These are phyloP conservation scores for Vinca major DNA, from an alignment of 305 asterid species.

Conservation along the genomic window DNA sequence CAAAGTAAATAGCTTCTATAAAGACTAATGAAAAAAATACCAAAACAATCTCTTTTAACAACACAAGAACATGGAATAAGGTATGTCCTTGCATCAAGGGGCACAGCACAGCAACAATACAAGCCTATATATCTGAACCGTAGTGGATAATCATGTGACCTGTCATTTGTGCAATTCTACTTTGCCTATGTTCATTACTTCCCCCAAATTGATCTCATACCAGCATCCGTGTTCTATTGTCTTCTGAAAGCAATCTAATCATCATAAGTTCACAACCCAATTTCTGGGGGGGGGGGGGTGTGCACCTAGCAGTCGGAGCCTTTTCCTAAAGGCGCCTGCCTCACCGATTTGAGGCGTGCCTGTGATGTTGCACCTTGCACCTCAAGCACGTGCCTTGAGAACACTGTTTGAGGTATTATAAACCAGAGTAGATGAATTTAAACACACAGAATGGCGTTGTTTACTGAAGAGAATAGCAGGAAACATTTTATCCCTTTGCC, in stretches of 20 bases:
- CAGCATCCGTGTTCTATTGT: neutral
- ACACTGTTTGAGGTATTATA: neutral
- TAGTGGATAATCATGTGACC: neutral
- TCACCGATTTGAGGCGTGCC: too few relatives aligned
- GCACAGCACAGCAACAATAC: constrained; percentile 3
- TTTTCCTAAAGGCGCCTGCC: too few relatives aligned
- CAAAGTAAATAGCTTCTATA: too few relatives aligned
- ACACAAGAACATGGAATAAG: neutral
- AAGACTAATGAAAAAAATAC: too few relatives aligned
- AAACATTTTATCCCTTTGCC: neutral
- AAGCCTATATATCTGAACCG: neutral
- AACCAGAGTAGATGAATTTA: neutral
- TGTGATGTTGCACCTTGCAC: too few relatives aligned
- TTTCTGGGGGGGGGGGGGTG: neutral
- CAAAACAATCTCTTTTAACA: too few relatives aligned
- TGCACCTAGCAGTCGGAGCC: neutral
- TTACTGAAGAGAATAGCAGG: neutral
- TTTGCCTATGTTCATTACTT: neutral
- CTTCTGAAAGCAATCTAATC: neutral
- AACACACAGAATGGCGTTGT: neutral
- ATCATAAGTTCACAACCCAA: neutral
- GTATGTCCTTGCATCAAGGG: too few relatives aligned
- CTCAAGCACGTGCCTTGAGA: too few relatives aligned
- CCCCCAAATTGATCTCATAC: neutral
- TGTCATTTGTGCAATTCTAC: neutral